Evolutionary conservation across 345 rosid genomes (phyloP), one percentile per base, ranked within the genome.

Genomic region (Moringa oleifera): DNA sequence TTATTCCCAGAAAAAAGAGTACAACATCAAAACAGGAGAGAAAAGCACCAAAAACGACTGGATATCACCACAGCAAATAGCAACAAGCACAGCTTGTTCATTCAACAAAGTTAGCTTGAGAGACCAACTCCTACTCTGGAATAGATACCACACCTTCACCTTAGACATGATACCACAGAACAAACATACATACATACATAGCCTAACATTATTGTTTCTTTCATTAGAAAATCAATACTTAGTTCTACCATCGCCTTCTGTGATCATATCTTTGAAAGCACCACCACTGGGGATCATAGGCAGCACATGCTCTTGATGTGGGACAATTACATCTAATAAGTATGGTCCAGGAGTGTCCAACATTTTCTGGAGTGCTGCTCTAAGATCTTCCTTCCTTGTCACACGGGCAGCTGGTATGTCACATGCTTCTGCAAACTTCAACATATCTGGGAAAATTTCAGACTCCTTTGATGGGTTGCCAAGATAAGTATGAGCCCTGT

Each of bases 201-300:
- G 62, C 33, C 61, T 49, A 22, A 28, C 22, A 50, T n/a, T n/a
- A n/a, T n/a, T n/a, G n/a, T n/a, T n/a, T n/a, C n/a, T n/a, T n/a
- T n/a, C n/a, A n/a, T n/a, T 6, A 21, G 20, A 25, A 25, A 21
- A 47, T 79, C 73, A 87, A 55, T 79, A 77, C 7, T 72, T 63
- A 4, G 55, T 80, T 82, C 97, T 80, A 28, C 99, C 99, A 78
- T 94, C 99, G 20, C 97, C 96, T 65, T 90, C 97, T 0, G 82
- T 83, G 57, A 90, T 94, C 71, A 87, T 61, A 75, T 94, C 97
- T 51, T 80, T 88, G 62, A 94, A 94, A 54, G 93, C 86, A 9
- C 96, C 97, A 23, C 95, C 92, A 60, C 97, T 90, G 0, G 98
- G 98, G 73, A 90, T 94, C 99, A 94, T 90, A 51, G 99, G 96